Base-by-base conservation (phyloP, 148 eudicot species). In the Amaranthus palmeri region DNA sequence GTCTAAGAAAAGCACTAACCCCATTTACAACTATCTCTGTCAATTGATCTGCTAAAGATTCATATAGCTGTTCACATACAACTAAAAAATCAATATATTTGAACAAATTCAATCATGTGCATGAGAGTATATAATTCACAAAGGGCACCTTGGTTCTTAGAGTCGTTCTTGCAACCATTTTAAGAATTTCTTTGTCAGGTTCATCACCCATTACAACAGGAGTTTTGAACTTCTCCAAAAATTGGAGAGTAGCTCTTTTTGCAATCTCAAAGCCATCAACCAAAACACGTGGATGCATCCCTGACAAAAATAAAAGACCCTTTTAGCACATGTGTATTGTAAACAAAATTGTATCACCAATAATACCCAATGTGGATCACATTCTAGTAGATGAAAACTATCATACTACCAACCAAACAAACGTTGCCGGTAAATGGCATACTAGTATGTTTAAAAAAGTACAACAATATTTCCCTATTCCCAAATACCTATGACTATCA, bases 191-290 rank as follows among this genome's bases (percentile, higher is more conserved):
- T 83, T 69, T 88, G 79, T 95, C 98, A 59, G 98, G 98, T 40
- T 95, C 92, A 69, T 89, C 82, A 47, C 98, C 98, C 87, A 95
- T 89, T 69, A 89, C 88, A 57, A 95, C 98, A 67, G 93, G 92
- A 81, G 96, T 95, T 83, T 95, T 95, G 65, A 95, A 95, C 74
- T 86, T 89, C 69, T 95, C 97, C 10, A 95, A 84, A 83, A 88
- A 91, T 46, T 86, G 86, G 66, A 95, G 90, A 53, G 97, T 91
- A 70, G 98, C 98, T 81, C 84, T 84, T 85, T 95, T 95, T 25
- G 97, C 98, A 73, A 95, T 89, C 79, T 95, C 98, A 79, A 95
- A 89, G 65, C 98, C 98, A 79, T 95, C 98, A 70, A 95, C 98
- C 74, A 95, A 61, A 56, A 95, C 88, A 64, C 97, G 96, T 63